Percentiles rank a stretch among this genome's conserved stretches.
phyloP scores from a whole-genome alignment of 345 rosid genomes.

The Orychophragmus violaceus region DNA sequence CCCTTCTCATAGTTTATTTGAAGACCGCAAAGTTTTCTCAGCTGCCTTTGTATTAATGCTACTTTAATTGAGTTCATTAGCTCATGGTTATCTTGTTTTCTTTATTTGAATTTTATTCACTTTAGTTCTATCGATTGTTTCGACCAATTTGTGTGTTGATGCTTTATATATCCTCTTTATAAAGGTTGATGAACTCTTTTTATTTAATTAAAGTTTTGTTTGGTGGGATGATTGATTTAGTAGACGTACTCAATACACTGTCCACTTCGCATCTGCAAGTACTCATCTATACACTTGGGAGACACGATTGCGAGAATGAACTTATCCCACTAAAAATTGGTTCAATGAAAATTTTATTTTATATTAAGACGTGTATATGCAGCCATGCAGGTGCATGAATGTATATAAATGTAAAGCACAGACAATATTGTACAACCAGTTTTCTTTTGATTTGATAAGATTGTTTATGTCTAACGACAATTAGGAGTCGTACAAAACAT shows the following conservation, averaged over 20 bases:
- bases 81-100: no score
- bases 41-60: no score
- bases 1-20: no score
- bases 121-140: no score
- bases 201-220: no score
- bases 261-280: neutral
- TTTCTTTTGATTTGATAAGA: conserved; percentile 19
- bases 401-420: conserved; percentile 1
- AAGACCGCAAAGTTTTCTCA: no score
- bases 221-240: neutral
- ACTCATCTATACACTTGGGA: neutral
- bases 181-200: no score
- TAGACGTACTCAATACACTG: neutral
- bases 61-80: no score
- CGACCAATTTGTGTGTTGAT: no score
- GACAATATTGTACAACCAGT: neutral
- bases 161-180: no score
- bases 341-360: neutral
- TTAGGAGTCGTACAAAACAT: conserved; percentile 15
- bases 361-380: neutral
- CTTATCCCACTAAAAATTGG: neutral
- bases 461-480: conserved; percentile 16
- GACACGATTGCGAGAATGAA: neutral
- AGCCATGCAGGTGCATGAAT: neutral
- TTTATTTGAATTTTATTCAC: no score